Evolutionary conservation across 73 alveolate genomes (phyloP), one percentile per base, ranked within the genome.

Genomic region (Breviolum minutum): DNA sequence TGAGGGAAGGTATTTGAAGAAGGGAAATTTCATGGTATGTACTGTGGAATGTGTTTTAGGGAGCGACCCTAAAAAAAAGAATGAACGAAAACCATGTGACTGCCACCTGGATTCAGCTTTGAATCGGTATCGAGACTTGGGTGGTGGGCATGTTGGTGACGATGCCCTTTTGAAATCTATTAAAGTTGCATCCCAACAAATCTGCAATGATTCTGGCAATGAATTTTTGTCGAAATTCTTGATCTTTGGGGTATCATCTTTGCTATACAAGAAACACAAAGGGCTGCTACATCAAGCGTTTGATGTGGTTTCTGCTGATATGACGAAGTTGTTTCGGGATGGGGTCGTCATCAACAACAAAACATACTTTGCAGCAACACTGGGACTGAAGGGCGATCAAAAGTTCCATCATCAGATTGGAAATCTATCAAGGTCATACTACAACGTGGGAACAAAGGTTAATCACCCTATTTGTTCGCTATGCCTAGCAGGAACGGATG

Each of bases 1-100:
- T 83, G 92, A 83, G 26, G 92, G 92, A 8, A 29, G 92, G 17
- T 83, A 83, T 83, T 19, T 83, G 60, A 83, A 83, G 54, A 83
- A 83, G 8, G 92, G 92, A 16, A 83, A 79, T 79, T 79, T 79
- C 30, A 79, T 79, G 87, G 29, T 79, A 32, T 79, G 87, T 16
- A 79, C 87, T 14, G 8, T 83, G 10, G 74, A 83, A 8, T 6
- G 68, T 22, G 0, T 24, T 16, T 20, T 82, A 54, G 91, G 73
- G n/a, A 14, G 24, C 19, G 48, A 14, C 11, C 73, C 73, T 2
- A 60, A 14, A 13, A 82, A 83, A 24, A 8, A 79, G 8, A 32
- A 2, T 3, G 5, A 32, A n/a, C n/a, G 17, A 22, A 20, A 83
- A 54, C 24, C 69, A 22, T 82, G 91, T 60, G 11, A 13, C 71